phyloP scores from a whole-genome alignment of 2,329 filamentous ascomycete genomes.

The Arthrobotrys sphaeroides region DNA sequence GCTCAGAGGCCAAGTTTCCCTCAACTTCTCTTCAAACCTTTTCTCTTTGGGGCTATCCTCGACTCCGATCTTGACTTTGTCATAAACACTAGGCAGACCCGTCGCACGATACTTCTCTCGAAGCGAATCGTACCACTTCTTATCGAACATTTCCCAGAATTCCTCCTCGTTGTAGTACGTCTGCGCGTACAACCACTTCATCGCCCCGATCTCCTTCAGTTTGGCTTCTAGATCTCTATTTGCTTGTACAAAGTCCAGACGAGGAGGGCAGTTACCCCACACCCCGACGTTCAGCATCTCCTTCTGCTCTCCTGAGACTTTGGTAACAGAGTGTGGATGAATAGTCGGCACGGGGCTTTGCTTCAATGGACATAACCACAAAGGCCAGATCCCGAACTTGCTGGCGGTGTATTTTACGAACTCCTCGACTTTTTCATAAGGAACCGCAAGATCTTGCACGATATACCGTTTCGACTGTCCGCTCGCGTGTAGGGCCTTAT shows the following conservation, averaged over 20 bases:
- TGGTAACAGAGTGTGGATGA: slow-evolving; percentile 31
- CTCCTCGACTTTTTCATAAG: slow-evolving; percentile 43
- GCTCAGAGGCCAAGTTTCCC: slow-evolving; percentile 66
- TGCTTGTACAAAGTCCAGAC: slow-evolving; percentile 64
- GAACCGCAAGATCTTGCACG: slow-evolving; percentile 53
- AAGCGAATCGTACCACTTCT: slow-evolving; percentile 69
- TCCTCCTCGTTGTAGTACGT: slow-evolving; percentile 74
- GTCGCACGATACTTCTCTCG: slow-evolving; percentile 69
- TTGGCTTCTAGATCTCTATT: slow-evolving; percentile 72
- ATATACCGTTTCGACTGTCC: slow-evolving; percentile 65
- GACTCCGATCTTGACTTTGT: slow-evolving; percentile 67
- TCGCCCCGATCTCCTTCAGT: slow-evolving; percentile 69
- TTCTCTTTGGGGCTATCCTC: slow-evolving; percentile 24
- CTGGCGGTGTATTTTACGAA: slow-evolving; percentile 63
- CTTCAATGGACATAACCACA: slow-evolving; percentile 69
- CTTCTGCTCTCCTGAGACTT: slow-evolving; percentile 55
- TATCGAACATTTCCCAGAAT: slow-evolving; percentile 74
- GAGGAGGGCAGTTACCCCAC: slow-evolving; percentile 67
- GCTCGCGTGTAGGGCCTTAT: slow-evolving; percentile 72
- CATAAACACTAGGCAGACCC: slow-evolving; percentile 72
- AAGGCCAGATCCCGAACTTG: slow-evolving; percentile 65
- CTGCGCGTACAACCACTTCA: slow-evolving; percentile 77
- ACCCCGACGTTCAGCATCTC: slow-evolving; percentile 71
- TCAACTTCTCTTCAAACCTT: slow-evolving; percentile 59
- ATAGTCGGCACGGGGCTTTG: slow-evolving; percentile 61